These are phyloP conservation scores for Ramaria sp. DNA, from an alignment of 768 basidiomycete species.

Conservation along the genomic window DNA sequence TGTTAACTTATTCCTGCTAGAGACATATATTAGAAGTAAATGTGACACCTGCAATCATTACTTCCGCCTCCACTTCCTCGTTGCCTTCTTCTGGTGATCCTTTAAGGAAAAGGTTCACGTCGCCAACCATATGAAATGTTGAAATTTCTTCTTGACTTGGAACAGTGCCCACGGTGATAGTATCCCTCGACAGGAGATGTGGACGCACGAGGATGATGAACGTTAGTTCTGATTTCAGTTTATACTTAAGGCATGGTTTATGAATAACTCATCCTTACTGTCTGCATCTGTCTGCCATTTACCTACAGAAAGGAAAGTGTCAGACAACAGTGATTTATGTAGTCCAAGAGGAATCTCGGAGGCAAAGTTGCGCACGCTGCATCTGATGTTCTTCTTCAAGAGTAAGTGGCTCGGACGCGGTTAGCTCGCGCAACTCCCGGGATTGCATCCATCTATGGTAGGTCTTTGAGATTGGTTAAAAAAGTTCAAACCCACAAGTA, in stretches of 20 bases:
- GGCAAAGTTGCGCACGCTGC: conserved; percentile 48
- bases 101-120: conserved; percentile 85
- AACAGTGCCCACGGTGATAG: not conserved
- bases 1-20: not conserved
- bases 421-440: conserved; percentile 58
- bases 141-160: conserved; percentile 16
- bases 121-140: conserved; percentile 67
- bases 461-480: conserved; percentile 36
- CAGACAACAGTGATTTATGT: not conserved
- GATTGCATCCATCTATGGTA: conserved; percentile 88
- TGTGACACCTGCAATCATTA: conserved; percentile 69
- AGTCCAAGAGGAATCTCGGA: not conserved
- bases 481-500: no score
- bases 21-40: not conserved
- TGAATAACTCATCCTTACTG: conserved; percentile 42
- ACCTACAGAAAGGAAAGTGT: conserved; percentile 27
- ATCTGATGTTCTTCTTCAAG: conserved; percentile 79
- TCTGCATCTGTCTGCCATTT: conserved; percentile 85
- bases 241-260: not conserved
- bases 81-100: conserved; percentile 26
- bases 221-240: conserved; percentile 49
- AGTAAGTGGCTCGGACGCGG: conserved; percentile 75
- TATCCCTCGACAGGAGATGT: not conserved
- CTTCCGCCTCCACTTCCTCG: conserved; percentile 70
- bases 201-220: conserved; percentile 70